Evolutionary conservation across 768 basidiomycete genomes (phyloP).

Genomic region (Naganishia friedmannii): DNA sequence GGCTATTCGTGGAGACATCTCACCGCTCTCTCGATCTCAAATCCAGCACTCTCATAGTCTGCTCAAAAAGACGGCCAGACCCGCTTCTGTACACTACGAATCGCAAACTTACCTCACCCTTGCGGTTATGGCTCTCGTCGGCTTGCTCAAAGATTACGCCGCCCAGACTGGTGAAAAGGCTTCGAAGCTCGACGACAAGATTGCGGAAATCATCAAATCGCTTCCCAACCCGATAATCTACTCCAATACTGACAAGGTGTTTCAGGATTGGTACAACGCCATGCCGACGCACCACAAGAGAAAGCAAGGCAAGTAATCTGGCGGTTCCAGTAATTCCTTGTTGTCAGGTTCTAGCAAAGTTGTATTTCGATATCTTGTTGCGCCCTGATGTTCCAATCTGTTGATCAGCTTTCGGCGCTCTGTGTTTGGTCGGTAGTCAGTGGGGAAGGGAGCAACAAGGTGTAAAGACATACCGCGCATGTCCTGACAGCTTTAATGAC

Average conservation of each 20-base stretch:
- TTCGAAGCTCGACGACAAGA: constrained; percentile 59
- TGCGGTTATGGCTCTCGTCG: constrained; percentile 85
- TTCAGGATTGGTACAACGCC: constrained; percentile 61
- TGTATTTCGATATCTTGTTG: background rate
- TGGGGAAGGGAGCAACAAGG: too few species aligned
- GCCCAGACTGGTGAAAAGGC: constrained; percentile 58
- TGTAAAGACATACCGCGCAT: too few species aligned
- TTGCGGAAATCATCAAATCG: constrained; percentile 84
- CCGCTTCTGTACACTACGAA: constrained; percentile 73
- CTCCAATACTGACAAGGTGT: constrained; percentile 89
- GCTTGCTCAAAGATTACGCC: constrained; percentile 78
- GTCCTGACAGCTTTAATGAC: too few species aligned
- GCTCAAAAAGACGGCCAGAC: constrained; percentile 55
- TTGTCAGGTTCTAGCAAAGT: background rate
- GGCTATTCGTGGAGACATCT: constrained; percentile 80
- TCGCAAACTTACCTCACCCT: constrained; percentile 94
- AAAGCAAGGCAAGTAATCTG: constrained; percentile 4
- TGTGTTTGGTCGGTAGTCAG: too few species aligned
- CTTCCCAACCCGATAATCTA: constrained; percentile 82
- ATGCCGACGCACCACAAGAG: background rate
- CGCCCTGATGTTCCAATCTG: background rate
- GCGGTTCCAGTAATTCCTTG: background rate
- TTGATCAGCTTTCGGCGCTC: too few species aligned
- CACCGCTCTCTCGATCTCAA: constrained; percentile 60
- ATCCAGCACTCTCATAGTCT: constrained; percentile 55